These are phyloP conservation scores for Fusarium incarnatum DNA, from an alignment of 2,329 filamentous ascomycete species.

Conservation along the genomic window DNA sequence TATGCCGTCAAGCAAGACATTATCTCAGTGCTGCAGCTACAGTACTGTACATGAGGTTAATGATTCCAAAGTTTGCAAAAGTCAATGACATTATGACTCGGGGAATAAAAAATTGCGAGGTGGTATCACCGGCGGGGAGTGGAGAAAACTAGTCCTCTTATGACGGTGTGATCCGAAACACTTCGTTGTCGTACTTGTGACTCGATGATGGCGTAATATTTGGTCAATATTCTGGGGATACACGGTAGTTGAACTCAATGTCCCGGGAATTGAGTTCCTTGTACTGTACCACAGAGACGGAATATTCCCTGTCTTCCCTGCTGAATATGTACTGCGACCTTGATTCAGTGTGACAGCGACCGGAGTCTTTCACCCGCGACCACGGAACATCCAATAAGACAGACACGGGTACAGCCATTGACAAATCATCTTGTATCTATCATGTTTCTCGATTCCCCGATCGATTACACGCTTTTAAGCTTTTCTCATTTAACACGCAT, in stretches of 20 bases:
- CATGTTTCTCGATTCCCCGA: background rate
- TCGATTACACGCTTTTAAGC: background rate
- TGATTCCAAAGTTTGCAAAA: background rate
- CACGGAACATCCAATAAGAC: background rate
- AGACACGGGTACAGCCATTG: background rate
- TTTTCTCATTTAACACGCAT: background rate
- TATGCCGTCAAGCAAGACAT: constrained; percentile 4
- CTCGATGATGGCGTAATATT: constrained; percentile 31
- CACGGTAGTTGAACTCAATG: background rate
- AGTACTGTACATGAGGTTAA: too few relatives aligned
- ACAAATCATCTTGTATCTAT: too few relatives aligned
- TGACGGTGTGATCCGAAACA: background rate
- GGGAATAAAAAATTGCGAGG: background rate
- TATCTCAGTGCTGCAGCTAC: background rate
- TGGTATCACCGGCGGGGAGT: constrained; percentile 19
- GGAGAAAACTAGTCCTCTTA: background rate
- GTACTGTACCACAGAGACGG: too few relatives aligned
- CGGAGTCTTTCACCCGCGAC: background rate
- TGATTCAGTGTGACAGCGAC: background rate
- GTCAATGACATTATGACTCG: constrained; percentile 29
- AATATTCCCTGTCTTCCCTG: background rate
- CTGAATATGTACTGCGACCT: too few relatives aligned
- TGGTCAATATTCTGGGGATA: background rate
- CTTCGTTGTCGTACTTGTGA: constrained; percentile 19
- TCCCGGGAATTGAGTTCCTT: background rate